Evolutionary conservation across 164 flowering plant genomes (phyloP).

Genomic region (Vitis rotundifolia): DNA sequence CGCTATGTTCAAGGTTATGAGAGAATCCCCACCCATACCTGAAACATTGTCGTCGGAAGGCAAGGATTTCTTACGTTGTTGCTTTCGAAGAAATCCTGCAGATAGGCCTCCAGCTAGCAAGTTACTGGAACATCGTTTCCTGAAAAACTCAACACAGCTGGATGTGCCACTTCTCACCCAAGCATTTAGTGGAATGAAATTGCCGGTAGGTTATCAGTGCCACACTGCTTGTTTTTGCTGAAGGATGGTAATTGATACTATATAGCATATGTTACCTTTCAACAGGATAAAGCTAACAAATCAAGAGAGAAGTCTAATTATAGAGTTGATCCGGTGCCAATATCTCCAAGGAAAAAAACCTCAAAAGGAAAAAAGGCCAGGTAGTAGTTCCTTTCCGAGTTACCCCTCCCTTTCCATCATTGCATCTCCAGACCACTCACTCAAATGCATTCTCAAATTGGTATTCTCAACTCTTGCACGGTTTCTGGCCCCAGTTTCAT

Average conservation of each 20-base stretch:
- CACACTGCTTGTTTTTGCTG: neutral
- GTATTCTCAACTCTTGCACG: conserved; percentile 4
- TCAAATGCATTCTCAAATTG: neutral
- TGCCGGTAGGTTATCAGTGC: conserved; percentile 20
- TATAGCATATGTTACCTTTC: neutral
- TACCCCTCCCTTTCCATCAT: neutral
- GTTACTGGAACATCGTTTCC: conserved; percentile 73
- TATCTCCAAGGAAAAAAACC: conserved; percentile 7
- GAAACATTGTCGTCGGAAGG: conserved; percentile 74
- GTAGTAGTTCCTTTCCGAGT: conserved; percentile 14
- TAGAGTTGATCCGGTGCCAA: conserved; percentile 15
- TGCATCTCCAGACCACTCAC: neutral
- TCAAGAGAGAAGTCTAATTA: conserved; percentile 7
- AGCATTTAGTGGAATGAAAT: conserved; percentile 23
- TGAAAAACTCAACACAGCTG: conserved; percentile 42
- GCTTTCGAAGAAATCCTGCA: conserved; percentile 86
- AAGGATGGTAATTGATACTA: neutral
- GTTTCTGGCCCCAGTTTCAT: conserved; percentile 27
- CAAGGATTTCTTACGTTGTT: conserved; percentile 72
- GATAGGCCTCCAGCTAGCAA: conserved; percentile 74
- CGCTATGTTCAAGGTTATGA: conserved; percentile 88
- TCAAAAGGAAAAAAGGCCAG: conserved; percentile 11
- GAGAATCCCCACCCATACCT: conserved; percentile 77
- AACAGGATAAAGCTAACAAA: conserved; percentile 30
- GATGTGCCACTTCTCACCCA: conserved; percentile 28